phyloP scores from a whole-genome alignment of 441 rosid genomes.

The Metrosideros polymorpha region DNA sequence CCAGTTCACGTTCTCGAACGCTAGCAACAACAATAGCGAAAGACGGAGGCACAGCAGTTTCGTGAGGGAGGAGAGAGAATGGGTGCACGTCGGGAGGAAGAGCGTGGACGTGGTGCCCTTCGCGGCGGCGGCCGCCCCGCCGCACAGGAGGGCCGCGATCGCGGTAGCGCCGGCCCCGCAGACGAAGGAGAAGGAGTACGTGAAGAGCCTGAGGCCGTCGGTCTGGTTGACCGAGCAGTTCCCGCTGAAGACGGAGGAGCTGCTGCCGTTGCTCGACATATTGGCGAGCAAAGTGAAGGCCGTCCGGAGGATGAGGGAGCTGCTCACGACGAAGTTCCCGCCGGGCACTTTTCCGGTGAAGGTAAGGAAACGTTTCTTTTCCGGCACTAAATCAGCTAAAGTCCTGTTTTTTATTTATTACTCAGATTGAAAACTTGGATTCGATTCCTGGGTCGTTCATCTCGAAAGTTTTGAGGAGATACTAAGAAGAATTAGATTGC shows the following conservation, averaged over 20 bases:
- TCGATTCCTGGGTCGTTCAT: neutral
- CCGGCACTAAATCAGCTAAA: neutral
- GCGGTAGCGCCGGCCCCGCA: conserved; percentile 36
- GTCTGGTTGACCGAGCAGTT: conserved; percentile 94
- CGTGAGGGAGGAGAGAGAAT: conserved; percentile 71
- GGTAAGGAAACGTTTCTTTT: conserved; percentile 24
- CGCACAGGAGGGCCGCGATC: conserved; percentile 14
- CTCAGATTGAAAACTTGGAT: neutral
- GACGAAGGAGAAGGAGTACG: conserved; percentile 82
- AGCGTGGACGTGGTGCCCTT: conserved; percentile 77
- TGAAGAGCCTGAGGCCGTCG: conserved; percentile 68
- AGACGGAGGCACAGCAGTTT: conserved; percentile 90
- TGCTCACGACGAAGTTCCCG: conserved; percentile 90
- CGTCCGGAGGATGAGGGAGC: conserved; percentile 72
- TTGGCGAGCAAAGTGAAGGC: conserved; percentile 93
- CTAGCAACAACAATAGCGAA: conserved; percentile 7
- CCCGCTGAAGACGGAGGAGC: conserved; percentile 82
- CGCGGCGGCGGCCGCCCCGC: conserved; percentile 16
- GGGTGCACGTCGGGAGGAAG: conserved; percentile 67
- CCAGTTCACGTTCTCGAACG: conserved; percentile 22
- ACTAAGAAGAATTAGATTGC: neutral
- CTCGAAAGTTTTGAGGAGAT: neutral
- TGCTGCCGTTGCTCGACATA: conserved; percentile 87
- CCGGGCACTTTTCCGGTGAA: conserved; percentile 94
- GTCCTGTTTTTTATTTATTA: neutral